phyloP scores from a whole-genome alignment of 345 rosid genomes.

The Mallotus nudiflorus region DNA sequence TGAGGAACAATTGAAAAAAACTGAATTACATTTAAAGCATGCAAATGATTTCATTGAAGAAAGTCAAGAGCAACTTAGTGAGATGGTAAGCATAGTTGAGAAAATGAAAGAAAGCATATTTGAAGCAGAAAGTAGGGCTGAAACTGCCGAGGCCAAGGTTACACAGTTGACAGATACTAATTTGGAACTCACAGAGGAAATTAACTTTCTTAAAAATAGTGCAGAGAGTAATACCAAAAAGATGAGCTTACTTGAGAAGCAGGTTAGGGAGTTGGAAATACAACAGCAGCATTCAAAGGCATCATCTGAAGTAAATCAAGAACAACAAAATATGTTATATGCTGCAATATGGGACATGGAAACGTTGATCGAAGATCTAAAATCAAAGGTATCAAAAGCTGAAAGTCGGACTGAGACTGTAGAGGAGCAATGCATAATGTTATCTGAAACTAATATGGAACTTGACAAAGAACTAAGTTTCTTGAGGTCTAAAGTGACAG shows the following conservation, averaged over 20 bases:
- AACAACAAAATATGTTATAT: constrained; percentile 91
- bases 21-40: constrained; percentile 45
- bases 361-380: constrained; percentile 84
- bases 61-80: constrained; percentile 63
- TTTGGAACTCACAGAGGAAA: constrained; percentile 74
- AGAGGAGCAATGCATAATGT: constrained; percentile 72
- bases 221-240: constrained; percentile 59
- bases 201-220: constrained; percentile 69
- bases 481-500: constrained; percentile 50
- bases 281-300: constrained; percentile 71
- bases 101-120: constrained; percentile 62
- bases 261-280: constrained; percentile 65
- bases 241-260: constrained; percentile 79
- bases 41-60: constrained; percentile 56
- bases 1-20: constrained; percentile 55
- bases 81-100: constrained; percentile 64
- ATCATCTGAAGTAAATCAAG: constrained; percentile 80
- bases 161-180: constrained; percentile 65
- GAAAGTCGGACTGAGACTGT: constrained; percentile 62
- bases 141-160: constrained; percentile 65
- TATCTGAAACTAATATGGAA: constrained; percentile 65
- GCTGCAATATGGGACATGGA: constrained; percentile 99
- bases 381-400: constrained; percentile 86
- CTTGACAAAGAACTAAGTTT: constrained; percentile 56
- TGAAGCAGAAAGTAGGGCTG: constrained; percentile 71